Conservation (phyloP, 1,284 basidiomycete species). For the Austroboletus sp. region DNA sequence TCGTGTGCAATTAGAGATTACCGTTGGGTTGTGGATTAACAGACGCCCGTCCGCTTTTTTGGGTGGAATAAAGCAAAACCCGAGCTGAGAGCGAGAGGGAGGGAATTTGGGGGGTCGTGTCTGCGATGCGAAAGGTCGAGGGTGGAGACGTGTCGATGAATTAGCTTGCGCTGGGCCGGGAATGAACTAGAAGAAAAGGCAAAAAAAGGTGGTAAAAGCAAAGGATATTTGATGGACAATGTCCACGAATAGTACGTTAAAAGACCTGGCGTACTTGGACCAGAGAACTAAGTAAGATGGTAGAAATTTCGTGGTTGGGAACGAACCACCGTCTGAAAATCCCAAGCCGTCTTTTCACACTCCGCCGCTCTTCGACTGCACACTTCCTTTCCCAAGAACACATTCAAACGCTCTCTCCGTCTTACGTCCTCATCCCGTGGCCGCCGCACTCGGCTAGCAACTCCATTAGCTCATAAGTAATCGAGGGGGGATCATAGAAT, state of each 20-base stretch:
- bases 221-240: conserved; percentile 30
- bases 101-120: conserved; percentile 29
- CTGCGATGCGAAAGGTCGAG: conserved; percentile 25
- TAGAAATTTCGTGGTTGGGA: conserved; percentile 39
- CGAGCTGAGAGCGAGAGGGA: conserved; percentile 15
- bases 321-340: conserved; percentile 30
- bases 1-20: conserved; percentile 78
- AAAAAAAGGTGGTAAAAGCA: conserved; percentile 27
- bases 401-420: too few species aligned
- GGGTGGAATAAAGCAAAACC: conserved; percentile 24
- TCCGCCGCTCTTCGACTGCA: conserved; percentile 30
- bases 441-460: not conserved
- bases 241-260: conserved; percentile 33
- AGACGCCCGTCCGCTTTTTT: conserved; percentile 32
- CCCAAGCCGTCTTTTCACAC: conserved; percentile 35
- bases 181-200: conserved; percentile 22
- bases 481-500: conserved; percentile 29
- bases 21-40: conserved; percentile 40
- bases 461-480: not conserved
- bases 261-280: conserved; percentile 31
- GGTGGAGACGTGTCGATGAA: conserved; percentile 25
- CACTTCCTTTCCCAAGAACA: not conserved
- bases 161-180: conserved; percentile 30
- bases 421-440: not conserved
- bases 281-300: conserved; percentile 44